Base-by-base conservation (phyloP, 805 yeast species). In the Saccharomyces kudriavzevii region DNA sequence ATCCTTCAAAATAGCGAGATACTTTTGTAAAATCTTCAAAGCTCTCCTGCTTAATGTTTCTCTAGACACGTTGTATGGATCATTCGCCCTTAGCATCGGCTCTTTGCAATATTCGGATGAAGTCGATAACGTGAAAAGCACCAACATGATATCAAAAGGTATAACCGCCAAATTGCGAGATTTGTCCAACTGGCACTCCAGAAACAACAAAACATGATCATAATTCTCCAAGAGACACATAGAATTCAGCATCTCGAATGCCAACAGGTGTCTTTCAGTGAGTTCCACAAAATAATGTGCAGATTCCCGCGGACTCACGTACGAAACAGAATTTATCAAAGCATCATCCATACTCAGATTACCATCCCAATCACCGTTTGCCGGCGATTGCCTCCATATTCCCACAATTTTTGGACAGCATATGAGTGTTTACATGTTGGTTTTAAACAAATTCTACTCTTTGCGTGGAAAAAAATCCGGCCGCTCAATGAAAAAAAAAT, bases 91-190 rank as follows among this genome's bases (percentile, higher is more conserved):
- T 3, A 62, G 22, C 4, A 64, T 54, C 0, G 61, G 60, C n/a
- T 56, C 64, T 28, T 64, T 63, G 45, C 64, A 64, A 43, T 66
- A 62, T 1, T 62, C 61, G 0, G 74, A 67, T 0, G 72, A 55
- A 0, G 77, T 70, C 0, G 69, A 68, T 26, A 75, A 54, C 1
- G 79, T 72, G 47, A 76, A 62, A 9, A 76, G 49, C 0, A 70
- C 64, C 27, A 68, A 58, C 9, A 74, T 47, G 2, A 71, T 63
- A 27, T 69, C 68, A 24, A 66, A 59, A 1, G 72, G 69, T 0
- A 78, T 78, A 9, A 68, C 63, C 1, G 56, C 49, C 5, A 64
- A 24, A 8, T 20, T 27, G 8, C 28, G 27, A 1, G 51, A 26
- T 5, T 46, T 35, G 27, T 54, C 51, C 27, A 60, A 51, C 43